Evolutionary conservation across 768 basidiomycete genomes (phyloP), one percentile per base, ranked within the genome.

Genomic region (Galerina sulciceps): DNA sequence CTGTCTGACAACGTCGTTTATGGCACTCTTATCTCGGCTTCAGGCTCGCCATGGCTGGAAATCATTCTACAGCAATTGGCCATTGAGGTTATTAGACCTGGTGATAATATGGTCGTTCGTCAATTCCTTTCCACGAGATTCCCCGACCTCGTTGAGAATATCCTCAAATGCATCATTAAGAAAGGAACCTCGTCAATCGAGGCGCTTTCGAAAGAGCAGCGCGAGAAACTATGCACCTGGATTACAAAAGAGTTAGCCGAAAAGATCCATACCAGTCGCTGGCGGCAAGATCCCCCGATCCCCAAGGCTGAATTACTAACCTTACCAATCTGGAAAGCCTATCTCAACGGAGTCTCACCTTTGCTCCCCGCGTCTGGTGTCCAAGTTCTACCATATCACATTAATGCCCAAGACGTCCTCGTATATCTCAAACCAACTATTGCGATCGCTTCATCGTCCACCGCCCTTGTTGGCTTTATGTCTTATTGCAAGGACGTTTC

Each of bases 241-340:
- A 44, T 50, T 8, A 18, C 20, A 20, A 22, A 1, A 2, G 34
- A 51, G 18, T 10, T 55, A 15, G 5, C 42, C 2, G 11, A 15
- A 14, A 40, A 13, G 4, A n/a, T 53, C 11, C n/a, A 10, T 6
- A 23, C 53, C 3, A 6, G 9, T 11, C 20, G 26, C 15, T 46
- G 42, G 37, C 44, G 23, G 6, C 15, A 35, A 18, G 10, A 47
- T n/a, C 31, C 31, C 3, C 26, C 17, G 1, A 36, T 59, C 23
- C 22, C 49, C 6, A 54, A 22, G 45, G n/a, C 5, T 20, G 41
- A 49, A 18, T 38, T 62, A 8, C 20, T 36, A 10, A 18, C 37
- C 4, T 41, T 65, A 13, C 50, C 57, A 6, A 62, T 65, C 11
- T 65, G 64, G 64, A 26, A 41, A 0, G 45, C 43, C 2, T 48